Conservation (phyloP, 805 yeast genomes). For the Metschnikowia corniflorae region DNA sequence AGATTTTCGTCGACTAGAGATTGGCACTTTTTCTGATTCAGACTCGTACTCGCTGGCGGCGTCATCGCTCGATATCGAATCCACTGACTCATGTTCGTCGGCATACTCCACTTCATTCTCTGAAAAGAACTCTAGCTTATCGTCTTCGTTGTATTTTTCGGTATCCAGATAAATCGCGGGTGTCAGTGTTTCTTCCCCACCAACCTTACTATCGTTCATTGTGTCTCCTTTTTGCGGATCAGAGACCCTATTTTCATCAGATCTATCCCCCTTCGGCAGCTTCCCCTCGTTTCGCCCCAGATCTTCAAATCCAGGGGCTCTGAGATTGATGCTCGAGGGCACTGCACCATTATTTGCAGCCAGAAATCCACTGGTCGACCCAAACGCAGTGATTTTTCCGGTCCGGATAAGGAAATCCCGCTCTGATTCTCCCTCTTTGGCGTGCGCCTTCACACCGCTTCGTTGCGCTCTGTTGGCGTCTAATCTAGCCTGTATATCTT, state of each 20-base stretch:
- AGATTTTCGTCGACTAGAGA: too few relatives aligned
- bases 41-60: background rate
- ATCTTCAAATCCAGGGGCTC: slow-evolving; percentile 47
- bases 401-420: slow-evolving; percentile 80
- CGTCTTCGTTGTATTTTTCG: background rate
- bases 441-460: slow-evolving; percentile 17
- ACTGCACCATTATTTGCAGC: slow-evolving; percentile 14
- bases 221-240: background rate
- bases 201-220: background rate
- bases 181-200: background rate
- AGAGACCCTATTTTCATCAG: background rate
- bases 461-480: slow-evolving; percentile 39
- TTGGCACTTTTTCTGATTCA: too few relatives aligned
- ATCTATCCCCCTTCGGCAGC: background rate
- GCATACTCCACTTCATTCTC: too few relatives aligned
- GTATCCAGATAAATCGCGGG: too few relatives aligned
- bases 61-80: too few relatives aligned
- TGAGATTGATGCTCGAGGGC: slow-evolving; percentile 41
- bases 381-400: slow-evolving; percentile 93
- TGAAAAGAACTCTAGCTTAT: too few relatives aligned
- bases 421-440: slow-evolving; percentile 60
- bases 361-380: slow-evolving; percentile 58
- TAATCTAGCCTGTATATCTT: slow-evolving; percentile 46
- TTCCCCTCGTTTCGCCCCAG: background rate
- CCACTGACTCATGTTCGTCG: too few relatives aligned